Conservation (phyloP, 2,329 filamentous ascomycete species). For the Triangularia verruculosa region DNA sequence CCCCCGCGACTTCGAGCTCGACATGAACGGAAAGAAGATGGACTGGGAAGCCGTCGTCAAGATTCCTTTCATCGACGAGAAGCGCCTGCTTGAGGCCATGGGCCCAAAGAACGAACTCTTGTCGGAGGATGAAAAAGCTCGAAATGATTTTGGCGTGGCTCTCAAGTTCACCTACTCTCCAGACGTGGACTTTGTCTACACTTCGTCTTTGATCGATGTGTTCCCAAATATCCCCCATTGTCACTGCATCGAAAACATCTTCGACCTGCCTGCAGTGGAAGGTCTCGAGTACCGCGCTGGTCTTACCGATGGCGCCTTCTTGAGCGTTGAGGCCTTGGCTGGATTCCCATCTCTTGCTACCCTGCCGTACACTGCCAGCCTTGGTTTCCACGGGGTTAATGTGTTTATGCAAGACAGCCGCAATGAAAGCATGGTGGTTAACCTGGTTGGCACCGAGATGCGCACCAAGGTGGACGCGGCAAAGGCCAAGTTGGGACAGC, state of each 20-base stretch:
- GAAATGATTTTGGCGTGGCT: slow-evolving; percentile 89
- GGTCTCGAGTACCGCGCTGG: slow-evolving; percentile 83
- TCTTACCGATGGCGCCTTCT: slow-evolving; percentile 76
- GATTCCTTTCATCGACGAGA: slow-evolving; percentile 97
- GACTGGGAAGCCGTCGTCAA: slow-evolving; percentile 99
- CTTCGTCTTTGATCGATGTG: slow-evolving; percentile 80
- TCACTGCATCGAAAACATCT: slow-evolving; percentile 92
- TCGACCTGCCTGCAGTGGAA: slow-evolving; percentile 88
- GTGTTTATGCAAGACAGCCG: slow-evolving; percentile 95
- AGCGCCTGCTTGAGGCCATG: slow-evolving; percentile 81
- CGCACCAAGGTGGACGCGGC: slow-evolving; percentile 70
- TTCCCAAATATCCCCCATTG: slow-evolving; percentile 88
- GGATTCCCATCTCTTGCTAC: slow-evolving; percentile 91
- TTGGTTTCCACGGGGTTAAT: slow-evolving; percentile 86
- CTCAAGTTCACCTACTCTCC: slow-evolving; percentile 88
- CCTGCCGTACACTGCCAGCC: slow-evolving; percentile 73
- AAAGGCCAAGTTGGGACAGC: slow-evolving; percentile 75
- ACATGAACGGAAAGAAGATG: slow-evolving; percentile 99
- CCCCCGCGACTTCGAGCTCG: slow-evolving; percentile 90
- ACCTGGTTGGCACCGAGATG: slow-evolving; percentile 69
- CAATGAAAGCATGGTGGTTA: slow-evolving; percentile 95
- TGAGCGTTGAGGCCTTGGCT: slow-evolving; percentile 79
- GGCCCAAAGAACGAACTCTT: slow-evolving; percentile 75
- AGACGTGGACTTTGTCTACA: slow-evolving; percentile 76
- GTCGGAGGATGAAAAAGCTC: slow-evolving; percentile 71